Percentiles rank a stretch among this genome's conserved stretches.
Conservation (phyloP, 1,139 yeast species). For the Pneumocystis murina region DNA sequence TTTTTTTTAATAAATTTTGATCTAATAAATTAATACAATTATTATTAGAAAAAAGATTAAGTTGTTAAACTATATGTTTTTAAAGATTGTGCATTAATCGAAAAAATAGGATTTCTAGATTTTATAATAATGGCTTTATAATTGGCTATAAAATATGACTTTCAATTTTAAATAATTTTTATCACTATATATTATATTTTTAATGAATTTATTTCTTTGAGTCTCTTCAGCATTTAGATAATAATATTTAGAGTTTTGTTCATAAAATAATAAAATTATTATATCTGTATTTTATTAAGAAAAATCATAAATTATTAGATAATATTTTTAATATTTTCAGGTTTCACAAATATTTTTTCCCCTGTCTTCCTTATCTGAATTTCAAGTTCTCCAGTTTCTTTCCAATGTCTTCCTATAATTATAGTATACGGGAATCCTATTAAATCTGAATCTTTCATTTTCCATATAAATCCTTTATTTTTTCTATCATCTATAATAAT, state of each 20-base stretch:
- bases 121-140: background rate
- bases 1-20: background rate
- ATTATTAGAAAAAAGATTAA: background rate
- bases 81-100: too few relatives aligned
- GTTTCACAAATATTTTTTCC: background rate
- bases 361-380: background rate
- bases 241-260: too few relatives aligned
- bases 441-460: slow-evolving; percentile 23
- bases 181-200: background rate
- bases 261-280: too few relatives aligned
- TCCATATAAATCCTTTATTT: slow-evolving; percentile 21
- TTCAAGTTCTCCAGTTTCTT: slow-evolving; percentile 19
- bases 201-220: background rate
- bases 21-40: background rate
- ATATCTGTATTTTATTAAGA: too few relatives aligned
- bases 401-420: slow-evolving; percentile 23
- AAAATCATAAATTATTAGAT: background rate
- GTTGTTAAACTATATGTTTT: too few relatives aligned
- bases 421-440: slow-evolving; percentile 27
- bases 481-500: slow-evolving; percentile 28
- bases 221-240: too few relatives aligned
- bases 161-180: background rate
- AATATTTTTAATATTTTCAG: background rate
- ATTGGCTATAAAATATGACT: background rate
- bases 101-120: background rate